Percentiles rank a stretch among this genome's conserved stretches.
phyloP scores from a whole-genome alignment of 176 grass and related monocot species.

The Juncus effusus region DNA sequence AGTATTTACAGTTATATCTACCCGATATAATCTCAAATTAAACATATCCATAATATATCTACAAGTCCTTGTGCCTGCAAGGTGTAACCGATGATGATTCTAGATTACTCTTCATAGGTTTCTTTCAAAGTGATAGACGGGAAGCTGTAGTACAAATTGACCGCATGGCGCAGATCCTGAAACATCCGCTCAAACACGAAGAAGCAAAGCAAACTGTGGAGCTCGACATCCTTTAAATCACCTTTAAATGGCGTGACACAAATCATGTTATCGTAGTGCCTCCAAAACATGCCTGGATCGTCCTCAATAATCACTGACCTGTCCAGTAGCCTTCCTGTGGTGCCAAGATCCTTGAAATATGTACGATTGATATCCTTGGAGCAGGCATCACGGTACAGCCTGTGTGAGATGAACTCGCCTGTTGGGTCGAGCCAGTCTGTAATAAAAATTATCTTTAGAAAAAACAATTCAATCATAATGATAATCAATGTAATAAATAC shows the following conservation, averaged over 20 bases:
- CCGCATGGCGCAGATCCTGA: slow-evolving; percentile 8
- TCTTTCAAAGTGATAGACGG: too few species aligned
- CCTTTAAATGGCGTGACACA: slow-evolving; percentile 1
- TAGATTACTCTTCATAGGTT: too few species aligned
- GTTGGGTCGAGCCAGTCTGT: slow-evolving; percentile 1
- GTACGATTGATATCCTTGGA: not conserved
- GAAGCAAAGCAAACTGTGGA: not conserved
- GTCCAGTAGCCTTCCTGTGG: slow-evolving; percentile 1
- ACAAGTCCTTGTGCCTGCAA: too few species aligned
- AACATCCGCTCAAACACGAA: not conserved
- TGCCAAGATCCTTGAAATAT: slow-evolving; percentile 4
- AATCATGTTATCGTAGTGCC: slow-evolving; percentile 8
- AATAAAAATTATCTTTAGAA: not conserved
- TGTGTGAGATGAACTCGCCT: not conserved
- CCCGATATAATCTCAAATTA: too few species aligned
- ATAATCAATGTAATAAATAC: too few species aligned
- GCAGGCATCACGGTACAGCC: slow-evolving; percentile 14
- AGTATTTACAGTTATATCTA: too few species aligned
- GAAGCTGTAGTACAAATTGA: not conserved
- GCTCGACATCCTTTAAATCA: not conserved
- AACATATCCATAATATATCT: too few species aligned
- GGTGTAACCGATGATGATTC: too few species aligned
- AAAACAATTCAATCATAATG: too few species aligned
- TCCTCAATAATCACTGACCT: slow-evolving; percentile 1
- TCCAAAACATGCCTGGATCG: not conserved